Evolutionary conservation across 768 basidiomycete species (phyloP), one percentile per base, ranked within the genome.

Genomic region (Lactarius deliciosus): DNA sequence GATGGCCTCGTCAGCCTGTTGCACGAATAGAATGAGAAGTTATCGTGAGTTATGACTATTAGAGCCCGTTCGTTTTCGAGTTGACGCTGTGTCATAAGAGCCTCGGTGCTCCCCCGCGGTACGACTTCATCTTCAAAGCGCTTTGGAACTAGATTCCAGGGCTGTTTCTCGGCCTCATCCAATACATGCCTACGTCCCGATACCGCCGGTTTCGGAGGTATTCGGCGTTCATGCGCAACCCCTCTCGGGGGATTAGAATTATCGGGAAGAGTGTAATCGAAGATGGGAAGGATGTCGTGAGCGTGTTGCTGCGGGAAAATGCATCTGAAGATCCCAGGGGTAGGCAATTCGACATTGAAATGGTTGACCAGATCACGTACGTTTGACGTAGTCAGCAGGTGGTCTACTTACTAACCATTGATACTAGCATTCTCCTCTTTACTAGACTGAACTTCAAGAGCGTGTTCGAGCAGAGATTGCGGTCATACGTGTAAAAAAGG

Each of bases 241-340:
- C 64, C 47, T 69, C 69, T 4, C 22, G n/a, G 32, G 34, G 40
- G 0, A 64, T 72, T 22, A 36, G 40, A 0, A 64, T 72, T 22
- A 36, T 69, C 8, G 57, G 64, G 61, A 68, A 70, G 55, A 56
- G 56, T 0, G 41, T 57, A 54, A 55, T 41, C 13, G n/a, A 61
- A 30, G 53, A 71, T 41, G 63, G 45, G 40, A 70, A 69, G 43
- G 69, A 72, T 57, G 59, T 71, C 15, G 61, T 73, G 69, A 72
- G 71, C 63, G 60, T 72, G 30, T 61, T 73, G 28, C 66, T 72
- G n/a, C 72, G 64, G 25, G 73, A 70, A 9, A 73, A 70, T 45
- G 61, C 36, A 10, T 71, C 71, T 1, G 64, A 66, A 41, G 55
- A 70, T 43, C 57, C 64, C 15, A 65, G 57, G 20, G 32, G 63